Evolutionary conservation across 768 basidiomycete species (phyloP), one percentile per base, ranked within the genome.

Genomic region (Rhodotorula taiwanensis): DNA sequence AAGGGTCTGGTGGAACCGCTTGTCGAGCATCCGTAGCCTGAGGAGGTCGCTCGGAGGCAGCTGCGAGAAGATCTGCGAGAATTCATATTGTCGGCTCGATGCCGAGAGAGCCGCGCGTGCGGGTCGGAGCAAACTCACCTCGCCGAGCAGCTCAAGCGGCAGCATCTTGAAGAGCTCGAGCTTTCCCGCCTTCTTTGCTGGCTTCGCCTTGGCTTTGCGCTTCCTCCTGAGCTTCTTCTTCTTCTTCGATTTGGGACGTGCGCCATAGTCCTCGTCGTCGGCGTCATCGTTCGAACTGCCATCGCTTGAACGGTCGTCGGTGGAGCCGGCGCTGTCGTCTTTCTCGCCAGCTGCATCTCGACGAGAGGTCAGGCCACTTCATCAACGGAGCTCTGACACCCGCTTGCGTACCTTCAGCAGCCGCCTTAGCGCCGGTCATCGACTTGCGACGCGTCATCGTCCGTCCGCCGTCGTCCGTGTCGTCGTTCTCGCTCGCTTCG

Each of bases 31-130:
- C 11, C 30, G 13, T 34, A 56, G 54, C 28, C 43, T 15, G 48
- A 53, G 39, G 14, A 58, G 66, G 66, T 66, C 50, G 71, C 69
- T 70, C 73, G 49, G 75, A 68, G 52, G 70, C 73, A 67, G 71
- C 64, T 53, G 52, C 15, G 59, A 48, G 28, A 47, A 53, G 52
- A 54, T 49, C 58, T 60, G 58, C 39, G 7, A 27, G 16, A 48
- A 4, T 15, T 28, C 4, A 30, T 52, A 71, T 72, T 9, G 69
- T 36, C 57, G 71, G 57, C 9, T 70, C n/a, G n/a, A n/a, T n/a
- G n/a, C n/a, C n/a, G 44, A 45, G 75, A 18, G 43, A 13, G 20
- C 43, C 8, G 13, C 13, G 23, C 11, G 43, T 18, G 11, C 8
- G 11, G 13, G 23, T 60, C 13, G 74, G 44, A 39, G 59, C 60